Percentiles rank a stretch among this genome's conserved stretches.
Evolutionary conservation across 179 eudicot genomes (phyloP).

Genomic region (Spergularia azorica): DNA sequence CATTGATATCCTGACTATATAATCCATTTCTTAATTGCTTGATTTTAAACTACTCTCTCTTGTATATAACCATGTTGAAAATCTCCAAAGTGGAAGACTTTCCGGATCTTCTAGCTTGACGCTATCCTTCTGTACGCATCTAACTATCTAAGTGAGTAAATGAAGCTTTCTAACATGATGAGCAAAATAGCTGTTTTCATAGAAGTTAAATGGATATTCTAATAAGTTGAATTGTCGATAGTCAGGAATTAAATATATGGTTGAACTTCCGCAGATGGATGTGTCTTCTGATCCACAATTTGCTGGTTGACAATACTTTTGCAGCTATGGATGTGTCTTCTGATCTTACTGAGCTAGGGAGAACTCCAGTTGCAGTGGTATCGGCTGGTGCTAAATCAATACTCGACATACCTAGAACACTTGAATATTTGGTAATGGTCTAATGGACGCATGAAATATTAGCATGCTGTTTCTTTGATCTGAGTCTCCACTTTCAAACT

Average conservation of each 20-base stretch:
- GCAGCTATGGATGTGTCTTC: slow-evolving; percentile 97
- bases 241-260: neutral
- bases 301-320: slow-evolving; percentile 20
- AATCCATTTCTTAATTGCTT: neutral
- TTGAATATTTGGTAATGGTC: slow-evolving; percentile 76
- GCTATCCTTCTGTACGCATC: neutral
- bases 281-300: neutral
- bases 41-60: neutral
- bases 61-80: neutral
- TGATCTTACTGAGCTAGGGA: slow-evolving; percentile 96
- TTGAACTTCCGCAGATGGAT: neutral
- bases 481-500: neutral
- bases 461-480: neutral
- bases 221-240: neutral
- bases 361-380: slow-evolving; percentile 82
- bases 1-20: neutral
- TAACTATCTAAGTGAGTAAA: neutral
- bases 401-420: slow-evolving; percentile 96
- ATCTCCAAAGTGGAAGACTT: neutral
- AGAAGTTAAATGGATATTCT: neutral
- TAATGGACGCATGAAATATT: slow-evolving; percentile 25
- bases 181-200: neutral
- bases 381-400: slow-evolving; percentile 97
- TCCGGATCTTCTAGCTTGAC: neutral
- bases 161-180: neutral